phyloP scores from a whole-genome alignment of 1,284 basidiomycete genomes.

The Fomitopsis betulina region DNA sequence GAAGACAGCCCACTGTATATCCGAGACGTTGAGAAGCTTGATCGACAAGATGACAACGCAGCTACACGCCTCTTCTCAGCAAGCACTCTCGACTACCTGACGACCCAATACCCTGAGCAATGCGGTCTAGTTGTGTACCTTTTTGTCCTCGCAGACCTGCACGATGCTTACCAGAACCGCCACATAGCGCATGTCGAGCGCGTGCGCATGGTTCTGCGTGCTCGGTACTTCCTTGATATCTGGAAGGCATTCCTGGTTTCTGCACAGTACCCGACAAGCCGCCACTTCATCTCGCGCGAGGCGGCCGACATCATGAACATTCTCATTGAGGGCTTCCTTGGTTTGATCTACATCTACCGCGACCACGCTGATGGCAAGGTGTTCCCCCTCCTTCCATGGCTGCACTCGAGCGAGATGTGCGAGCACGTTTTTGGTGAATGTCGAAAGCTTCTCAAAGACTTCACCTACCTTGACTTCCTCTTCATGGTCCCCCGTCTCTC shows the following conservation, averaged over 20 bases:
- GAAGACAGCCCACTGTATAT: slow-evolving; percentile 21
- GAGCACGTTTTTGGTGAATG: slow-evolving; percentile 34
- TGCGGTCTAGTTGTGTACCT: slow-evolving; percentile 17
- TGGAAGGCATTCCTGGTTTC: slow-evolving; percentile 28
- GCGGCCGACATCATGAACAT: slow-evolving; percentile 26
- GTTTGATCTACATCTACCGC: slow-evolving; percentile 29
- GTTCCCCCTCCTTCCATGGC: slow-evolving; percentile 28
- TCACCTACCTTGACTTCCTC: slow-evolving; percentile 30
- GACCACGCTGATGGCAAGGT: slow-evolving; percentile 19
- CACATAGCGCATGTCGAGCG: slow-evolving; percentile 20
- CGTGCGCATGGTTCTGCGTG: slow-evolving; percentile 28
- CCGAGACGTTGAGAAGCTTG: slow-evolving; percentile 33
- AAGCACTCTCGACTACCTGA: slow-evolving; percentile 9
- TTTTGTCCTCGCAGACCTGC: slow-evolving; percentile 21
- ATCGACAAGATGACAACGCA: slow-evolving; percentile 39
- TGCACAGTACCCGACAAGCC: slow-evolving; percentile 16
- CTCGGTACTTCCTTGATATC: slow-evolving; percentile 29
- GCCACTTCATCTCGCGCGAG: slow-evolving; percentile 31
- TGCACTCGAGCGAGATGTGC: slow-evolving; percentile 30
- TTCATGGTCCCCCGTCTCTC: slow-evolving; percentile 29
- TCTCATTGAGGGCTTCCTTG: slow-evolving; percentile 28
- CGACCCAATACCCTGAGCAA: slow-evolving; percentile 7
- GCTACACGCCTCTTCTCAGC: slow-evolving; percentile 28
- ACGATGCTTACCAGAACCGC: slow-evolving; percentile 23
- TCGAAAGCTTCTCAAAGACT: slow-evolving; percentile 31